phyloP scores from a whole-genome alignment of 768 basidiomycete species.

The Tulasnella calospora region DNA sequence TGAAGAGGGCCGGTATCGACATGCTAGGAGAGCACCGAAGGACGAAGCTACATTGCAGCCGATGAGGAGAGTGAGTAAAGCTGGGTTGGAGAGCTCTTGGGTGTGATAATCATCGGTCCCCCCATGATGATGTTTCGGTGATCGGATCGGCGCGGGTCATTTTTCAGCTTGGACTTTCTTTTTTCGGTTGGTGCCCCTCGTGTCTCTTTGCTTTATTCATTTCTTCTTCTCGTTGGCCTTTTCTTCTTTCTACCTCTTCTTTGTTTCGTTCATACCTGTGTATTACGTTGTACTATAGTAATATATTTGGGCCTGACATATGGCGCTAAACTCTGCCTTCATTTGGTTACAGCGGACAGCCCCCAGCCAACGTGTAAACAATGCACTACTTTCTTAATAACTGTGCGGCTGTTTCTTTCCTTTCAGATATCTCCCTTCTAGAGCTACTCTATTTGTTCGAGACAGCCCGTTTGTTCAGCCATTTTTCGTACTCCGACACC shows the following conservation, averaged over 20 bases:
- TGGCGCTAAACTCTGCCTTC: neutral
- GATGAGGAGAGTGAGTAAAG: conserved; percentile 84
- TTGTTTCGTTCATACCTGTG: neutral
- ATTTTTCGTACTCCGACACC: neutral
- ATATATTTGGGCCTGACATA: neutral
- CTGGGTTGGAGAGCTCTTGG: conserved; percentile 69
- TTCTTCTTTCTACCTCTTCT: neutral
- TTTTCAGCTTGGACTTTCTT: neutral
- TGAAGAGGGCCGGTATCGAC: conserved; percentile 75
- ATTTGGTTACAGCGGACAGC: neutral
- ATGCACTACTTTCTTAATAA: neutral
- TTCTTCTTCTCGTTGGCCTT: neutral
- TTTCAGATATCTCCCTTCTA: too few relatives aligned
- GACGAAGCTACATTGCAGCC: conserved; percentile 86
- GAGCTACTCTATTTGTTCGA: neutral
- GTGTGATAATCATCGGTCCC: neutral
- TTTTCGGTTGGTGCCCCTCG: neutral
- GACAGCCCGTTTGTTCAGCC: neutral
- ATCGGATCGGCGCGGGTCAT: neutral
- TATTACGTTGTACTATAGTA: neutral
- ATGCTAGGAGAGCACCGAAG: conserved; percentile 81
- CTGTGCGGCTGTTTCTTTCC: too few relatives aligned
- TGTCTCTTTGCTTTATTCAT: neutral
- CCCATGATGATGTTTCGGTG: neutral
- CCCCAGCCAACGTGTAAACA: neutral